phyloP scores from a whole-genome alignment of 2,329 filamentous ascomycete genomes.

The Xylariaceae sp. region DNA sequence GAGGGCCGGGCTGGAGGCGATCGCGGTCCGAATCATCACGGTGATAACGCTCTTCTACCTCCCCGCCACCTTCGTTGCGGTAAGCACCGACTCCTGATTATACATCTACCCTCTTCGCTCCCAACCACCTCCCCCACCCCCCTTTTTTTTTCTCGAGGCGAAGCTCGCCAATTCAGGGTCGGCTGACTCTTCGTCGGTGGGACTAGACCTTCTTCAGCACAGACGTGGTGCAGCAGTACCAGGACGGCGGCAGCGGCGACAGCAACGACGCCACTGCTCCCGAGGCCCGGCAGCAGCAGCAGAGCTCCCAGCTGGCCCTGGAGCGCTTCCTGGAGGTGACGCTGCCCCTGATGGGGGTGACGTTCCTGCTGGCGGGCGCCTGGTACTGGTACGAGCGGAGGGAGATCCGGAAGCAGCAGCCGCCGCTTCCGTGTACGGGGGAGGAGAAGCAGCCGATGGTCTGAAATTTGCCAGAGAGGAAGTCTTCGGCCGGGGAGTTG shows the following conservation, averaged over 20 bases:
- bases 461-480: background rate
- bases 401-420: background rate
- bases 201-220: conserved; percentile 29
- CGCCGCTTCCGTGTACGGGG: background rate
- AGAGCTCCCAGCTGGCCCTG: background rate
- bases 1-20: conserved; percentile 17
- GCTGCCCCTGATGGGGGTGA: background rate
- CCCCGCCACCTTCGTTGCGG: conserved; percentile 27
- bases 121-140: background rate
- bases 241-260: background rate
- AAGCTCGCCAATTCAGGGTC: too few relatives aligned
- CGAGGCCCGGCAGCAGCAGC: background rate
- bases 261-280: background rate
- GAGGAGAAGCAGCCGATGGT: background rate
- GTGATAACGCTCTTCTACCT: conserved; percentile 26
- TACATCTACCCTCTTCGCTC: too few relatives aligned
- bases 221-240: too few relatives aligned
- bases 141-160: too few relatives aligned
- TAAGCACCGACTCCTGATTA: background rate
- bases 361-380: background rate
- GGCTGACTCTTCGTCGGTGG: too few relatives aligned
- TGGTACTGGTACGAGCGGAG: background rate
- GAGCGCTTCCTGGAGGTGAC: conserved; percentile 1
- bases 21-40: conserved; percentile 26
- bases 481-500: too few relatives aligned